phyloP scores from a whole-genome alignment of 225 moss, liverwort and hornwort species.

The Antitrichia curtipendula region DNA sequence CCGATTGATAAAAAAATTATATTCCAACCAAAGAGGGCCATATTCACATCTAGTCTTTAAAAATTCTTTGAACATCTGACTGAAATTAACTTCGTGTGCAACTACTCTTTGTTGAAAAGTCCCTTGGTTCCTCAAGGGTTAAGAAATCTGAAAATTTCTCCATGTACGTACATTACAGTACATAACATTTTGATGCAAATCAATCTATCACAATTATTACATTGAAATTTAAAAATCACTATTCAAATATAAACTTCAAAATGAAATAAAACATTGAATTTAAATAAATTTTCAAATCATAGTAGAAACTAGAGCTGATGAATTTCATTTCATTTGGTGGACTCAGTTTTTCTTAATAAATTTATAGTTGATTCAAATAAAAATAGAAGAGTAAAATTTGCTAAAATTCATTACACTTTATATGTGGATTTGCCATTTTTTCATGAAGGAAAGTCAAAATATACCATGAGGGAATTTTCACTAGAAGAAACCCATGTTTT shows the following conservation, averaged over 20 bases:
- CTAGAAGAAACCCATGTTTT: too few species aligned
- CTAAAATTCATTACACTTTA: background rate
- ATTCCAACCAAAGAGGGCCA: rapidly evolving
- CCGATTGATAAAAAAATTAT: background rate
- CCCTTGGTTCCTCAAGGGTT: rapidly evolving
- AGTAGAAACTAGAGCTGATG: background rate
- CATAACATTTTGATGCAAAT: background rate
- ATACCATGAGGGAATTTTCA: background rate
- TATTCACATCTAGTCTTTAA: background rate
- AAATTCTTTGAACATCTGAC: background rate
- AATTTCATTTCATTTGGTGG: background rate
- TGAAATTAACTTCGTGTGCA: background rate
- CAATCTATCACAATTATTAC: rapidly evolving
- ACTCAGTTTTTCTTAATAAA: too few species aligned
- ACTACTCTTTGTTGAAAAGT: rapidly evolving
- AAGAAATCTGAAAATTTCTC: background rate
- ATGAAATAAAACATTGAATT: background rate
- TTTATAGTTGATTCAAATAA: too few species aligned
- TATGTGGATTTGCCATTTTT: background rate
- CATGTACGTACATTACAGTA: rapidly evolving
- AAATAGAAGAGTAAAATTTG: background rate
- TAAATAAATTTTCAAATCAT: background rate
- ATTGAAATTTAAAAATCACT: background rate
- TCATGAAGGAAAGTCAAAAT: background rate
- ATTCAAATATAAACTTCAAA: background rate